Base-by-base conservation (phyloP, 2,329 filamentous ascomycete species). In the Fusarium sp. region DNA sequence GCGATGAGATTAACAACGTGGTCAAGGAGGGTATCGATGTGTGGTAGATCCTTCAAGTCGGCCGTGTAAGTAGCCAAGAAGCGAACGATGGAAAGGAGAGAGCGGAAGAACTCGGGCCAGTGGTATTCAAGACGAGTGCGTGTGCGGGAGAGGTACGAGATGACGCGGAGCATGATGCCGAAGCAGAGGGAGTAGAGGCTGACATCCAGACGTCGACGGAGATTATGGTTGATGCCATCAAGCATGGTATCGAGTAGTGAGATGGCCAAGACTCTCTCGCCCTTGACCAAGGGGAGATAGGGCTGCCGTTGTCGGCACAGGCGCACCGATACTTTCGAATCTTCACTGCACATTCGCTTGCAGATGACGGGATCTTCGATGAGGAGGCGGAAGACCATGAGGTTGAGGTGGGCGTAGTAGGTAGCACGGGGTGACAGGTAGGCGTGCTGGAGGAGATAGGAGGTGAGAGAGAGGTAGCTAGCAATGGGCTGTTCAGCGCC, bases 51-150 rank as follows among this genome's bases (percentile, higher is more conserved):
- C 71, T 90, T 89, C 27, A 99, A 83, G 73, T 97, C 94, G 6
- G 88, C 81, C 4, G 90, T 88, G 77, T 99, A 99, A 25, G 91
- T 94, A 2, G 91, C 93, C 46, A 98, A 84, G 82, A 99, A 99
- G 44, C 93, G 91, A 69, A 97, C 89, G 20, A 99, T 89, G 5
- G 93, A 91, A 10, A 98, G 86, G 4, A 99, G 84, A 2, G 92
- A 92, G 55, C 94, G 90, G 89, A 97, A 99, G 27, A 99, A 87
- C 75, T 98, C 94, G 1, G 93, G 90, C 96, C 96, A 99, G 81
- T 99, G 96, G 78, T 97, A 97, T 14, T 85, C 80, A 16, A 98
- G 84, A 33, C 96, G 91, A 31, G 90, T 93, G 74, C 93, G 90
- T 53, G 91, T 92, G 69, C 91, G 90, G 46, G 92, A 93, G 38